These are phyloP conservation scores for Herpomyces periplanetae DNA, from an alignment of 2,329 filamentous ascomycete genomes.

Conservation along the genomic window DNA sequence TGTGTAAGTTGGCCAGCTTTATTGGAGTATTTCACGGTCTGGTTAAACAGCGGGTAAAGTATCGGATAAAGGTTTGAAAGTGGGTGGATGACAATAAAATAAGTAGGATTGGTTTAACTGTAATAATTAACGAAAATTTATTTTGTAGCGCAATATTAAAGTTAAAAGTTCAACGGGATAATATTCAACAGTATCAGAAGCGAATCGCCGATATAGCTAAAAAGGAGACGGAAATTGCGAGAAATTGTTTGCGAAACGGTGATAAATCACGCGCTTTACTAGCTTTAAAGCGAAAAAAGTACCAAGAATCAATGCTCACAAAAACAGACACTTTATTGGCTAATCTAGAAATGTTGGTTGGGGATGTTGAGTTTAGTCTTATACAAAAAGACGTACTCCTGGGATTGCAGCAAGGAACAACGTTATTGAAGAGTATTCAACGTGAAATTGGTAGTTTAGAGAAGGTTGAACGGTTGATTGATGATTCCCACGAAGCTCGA, in stretches of 20 bases:
- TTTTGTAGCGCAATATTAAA: slow-evolving; percentile 50
- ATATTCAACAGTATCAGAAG: slow-evolving; percentile 76
- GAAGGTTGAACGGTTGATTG: slow-evolving; percentile 74
- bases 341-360: slow-evolving; percentile 55
- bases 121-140: too few species aligned
- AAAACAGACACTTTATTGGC: slow-evolving; percentile 83
- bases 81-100: too few species aligned
- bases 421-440: slow-evolving; percentile 60
- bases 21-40: too few species aligned
- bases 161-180: slow-evolving; percentile 88
- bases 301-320: slow-evolving; percentile 52
- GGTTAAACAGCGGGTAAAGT: too few species aligned
- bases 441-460: slow-evolving; percentile 83
- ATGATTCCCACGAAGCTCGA: slow-evolving; percentile 53
- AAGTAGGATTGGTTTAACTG: too few species aligned
- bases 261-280: slow-evolving; percentile 50
- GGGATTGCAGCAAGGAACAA: slow-evolving; percentile 62
- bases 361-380: slow-evolving; percentile 66
- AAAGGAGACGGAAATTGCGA: slow-evolving; percentile 52
- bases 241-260: slow-evolving; percentile 34
- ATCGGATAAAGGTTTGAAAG: too few species aligned
- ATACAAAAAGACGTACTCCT: slow-evolving; percentile 90
- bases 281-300: slow-evolving; percentile 73
- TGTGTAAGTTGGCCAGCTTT: too few species aligned
- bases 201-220: slow-evolving; percentile 51